Evolutionary conservation across 2,329 filamentous ascomycete species (phyloP).

Genomic region (Pyricularia grisea): DNA sequence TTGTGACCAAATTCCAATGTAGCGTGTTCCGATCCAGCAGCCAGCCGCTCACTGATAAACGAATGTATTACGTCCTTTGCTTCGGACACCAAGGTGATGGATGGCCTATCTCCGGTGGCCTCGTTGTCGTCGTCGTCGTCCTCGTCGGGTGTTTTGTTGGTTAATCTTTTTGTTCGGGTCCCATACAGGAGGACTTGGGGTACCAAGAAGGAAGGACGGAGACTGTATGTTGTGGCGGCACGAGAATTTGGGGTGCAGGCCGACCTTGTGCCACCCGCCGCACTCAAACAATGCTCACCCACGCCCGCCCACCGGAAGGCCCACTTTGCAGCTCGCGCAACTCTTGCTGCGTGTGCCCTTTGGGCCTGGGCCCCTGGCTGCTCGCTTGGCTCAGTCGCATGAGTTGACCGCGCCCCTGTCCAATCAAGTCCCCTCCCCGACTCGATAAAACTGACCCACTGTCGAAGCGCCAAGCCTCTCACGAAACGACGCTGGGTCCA

Average conservation of each 20-base stretch:
- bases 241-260: not conserved
- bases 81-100: not conserved
- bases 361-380: not conserved
- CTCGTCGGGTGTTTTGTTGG: not conserved
- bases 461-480: not conserved
- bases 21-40: constrained; percentile 3
- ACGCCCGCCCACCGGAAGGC: not conserved
- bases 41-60: not conserved
- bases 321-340: not conserved
- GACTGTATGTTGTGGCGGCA: not conserved
- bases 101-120: not conserved
- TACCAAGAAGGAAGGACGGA: not conserved
- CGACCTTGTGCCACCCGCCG: not conserved
- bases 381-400: not conserved
- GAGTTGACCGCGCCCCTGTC: not conserved
- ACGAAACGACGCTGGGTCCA: not conserved
- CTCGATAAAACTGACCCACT: not conserved
- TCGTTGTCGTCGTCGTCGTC: not conserved
- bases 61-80: not conserved
- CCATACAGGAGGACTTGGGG: not conserved
- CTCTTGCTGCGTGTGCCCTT: not conserved
- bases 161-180: not conserved
- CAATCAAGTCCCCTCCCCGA: not conserved
- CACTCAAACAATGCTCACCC: not conserved
- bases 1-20: not conserved